phyloP scores from a whole-genome alignment of 2,329 filamentous ascomycete genomes.

The Aspergillus pseudoglaucus region DNA sequence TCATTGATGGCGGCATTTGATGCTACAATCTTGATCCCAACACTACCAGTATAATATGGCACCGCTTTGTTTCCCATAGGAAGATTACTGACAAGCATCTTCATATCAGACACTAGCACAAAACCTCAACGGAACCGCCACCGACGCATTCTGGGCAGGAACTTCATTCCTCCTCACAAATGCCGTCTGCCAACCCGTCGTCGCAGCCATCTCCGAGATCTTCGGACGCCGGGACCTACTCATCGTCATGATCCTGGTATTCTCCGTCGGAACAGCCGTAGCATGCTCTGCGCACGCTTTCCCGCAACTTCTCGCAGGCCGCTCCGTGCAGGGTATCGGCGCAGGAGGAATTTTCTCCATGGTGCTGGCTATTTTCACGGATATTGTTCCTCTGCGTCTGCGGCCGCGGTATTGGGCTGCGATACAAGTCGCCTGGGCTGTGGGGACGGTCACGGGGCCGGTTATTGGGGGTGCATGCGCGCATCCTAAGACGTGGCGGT shows the following conservation, averaged over 20 bases:
- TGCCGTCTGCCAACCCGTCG: conserved; percentile 46
- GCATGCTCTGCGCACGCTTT: conserved; percentile 37
- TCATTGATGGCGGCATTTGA: conserved; percentile 20
- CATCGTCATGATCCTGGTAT: conserved; percentile 35
- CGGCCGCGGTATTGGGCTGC: conserved; percentile 37
- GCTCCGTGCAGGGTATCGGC: conserved; percentile 40
- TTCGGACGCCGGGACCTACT: conserved; percentile 42
- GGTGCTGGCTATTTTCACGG: conserved; percentile 39
- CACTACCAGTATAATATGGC: conserved; percentile 12
- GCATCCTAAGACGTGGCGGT: conserved; percentile 32
- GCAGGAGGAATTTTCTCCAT: conserved; percentile 41
- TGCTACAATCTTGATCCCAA: conserved; percentile 19
- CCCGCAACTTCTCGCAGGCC: conserved; percentile 41
- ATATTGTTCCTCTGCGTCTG: conserved; percentile 37
- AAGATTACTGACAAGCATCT: conserved; percentile 2
- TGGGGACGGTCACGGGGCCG: conserved; percentile 36
- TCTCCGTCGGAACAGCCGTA: conserved; percentile 41
- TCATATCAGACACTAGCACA: conserved; percentile 25
- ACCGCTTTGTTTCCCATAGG: no score
- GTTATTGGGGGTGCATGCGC: conserved; percentile 39
- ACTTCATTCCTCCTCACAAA: conserved; percentile 43
- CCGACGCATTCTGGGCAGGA: conserved; percentile 46
- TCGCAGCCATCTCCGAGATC: conserved; percentile 42
- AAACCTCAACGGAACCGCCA: conserved; percentile 28
- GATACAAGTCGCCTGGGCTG: conserved; percentile 33